Evolutionary conservation across 495 filamentous ascomycete species (phyloP), one percentile per base, ranked within the genome.

Genomic region (Talaromyces proteolyticus): DNA sequence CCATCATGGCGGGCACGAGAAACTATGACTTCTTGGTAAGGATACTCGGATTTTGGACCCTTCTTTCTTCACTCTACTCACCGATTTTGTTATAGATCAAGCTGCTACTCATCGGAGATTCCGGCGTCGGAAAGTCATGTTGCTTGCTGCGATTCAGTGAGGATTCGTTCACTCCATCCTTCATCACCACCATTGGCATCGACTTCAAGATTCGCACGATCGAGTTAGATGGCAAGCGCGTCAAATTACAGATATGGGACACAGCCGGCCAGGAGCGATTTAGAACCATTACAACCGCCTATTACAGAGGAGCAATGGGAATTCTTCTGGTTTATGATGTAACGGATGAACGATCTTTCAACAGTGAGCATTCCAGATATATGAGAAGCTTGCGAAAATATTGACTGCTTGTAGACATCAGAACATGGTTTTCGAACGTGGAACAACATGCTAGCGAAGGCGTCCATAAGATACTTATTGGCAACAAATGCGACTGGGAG

Each of bases 401-500:
- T 12, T 20, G 40, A 44, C 24, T 44, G 53, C 57, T 54, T 48
- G 40, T 37, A 99, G 93, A 99, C 65, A 97, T 99, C 67, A 86
- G 89, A 58, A 96, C 93, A 48, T 98, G 93, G 93, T 98, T 98
- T 67, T 91, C 89, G 56, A 96, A 98, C 74, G 93, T 98, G 47
- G 93, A 98, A 64, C 92, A 97, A 67, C 94, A 99, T 72, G 93
- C 94, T 43, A 96, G 91, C 52, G 93, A 97, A 72, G 94, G 94
- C 55, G 93, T 99, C 57, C 95, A 97, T 83, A 99, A 97, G 76
- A 97, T 99, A 60, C 84, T 99, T 44, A 96, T 99, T 52, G 93
- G 93, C 59, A 99, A 99, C 78, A 99, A 99, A 72, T 98, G 93
- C 71, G 93, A 99, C 72, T 97, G 94, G 94, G 92, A 97, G 70